Evolutionary conservation across 1,139 yeast species (phyloP), one percentile per base, ranked within the genome.

Genomic region (Maudiozyma humilis): DNA sequence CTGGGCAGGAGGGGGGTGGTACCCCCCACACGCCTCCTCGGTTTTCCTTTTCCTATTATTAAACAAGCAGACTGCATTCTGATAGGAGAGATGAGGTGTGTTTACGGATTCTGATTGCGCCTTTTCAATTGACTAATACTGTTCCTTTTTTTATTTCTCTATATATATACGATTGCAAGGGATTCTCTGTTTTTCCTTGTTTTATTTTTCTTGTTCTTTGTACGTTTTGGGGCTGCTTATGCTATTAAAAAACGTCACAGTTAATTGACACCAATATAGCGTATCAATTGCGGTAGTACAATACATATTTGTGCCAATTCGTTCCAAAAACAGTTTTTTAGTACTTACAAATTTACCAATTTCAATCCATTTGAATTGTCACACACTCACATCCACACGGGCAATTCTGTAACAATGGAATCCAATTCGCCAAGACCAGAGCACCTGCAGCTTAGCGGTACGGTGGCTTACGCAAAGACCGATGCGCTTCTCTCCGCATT

Each of bases 351-450:
- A n/a, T n/a, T n/a, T n/a, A n/a, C n/a, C n/a, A n/a, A n/a, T n/a
- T n/a, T n/a, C n/a, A n/a, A n/a, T n/a, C n/a, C n/a, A n/a, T n/a
- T n/a, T n/a, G n/a, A n/a, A n/a, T n/a, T n/a, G n/a, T n/a, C n/a
- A n/a, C n/a, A n/a, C n/a, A n/a, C n/a, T n/a, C n/a, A n/a, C n/a
- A n/a, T n/a, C n/a, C n/a, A n/a, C n/a, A n/a, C n/a, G n/a, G n/a
- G n/a, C n/a, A n/a, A n/a, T n/a, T n/a, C n/a, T n/a, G n/a, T n/a
- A 1, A 36, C 6, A 10, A 47, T 47, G 50, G 47, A 44, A 31
- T 31, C 43, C 18, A 41, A 41, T 35, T 47, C 50, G 10, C 53
- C 53, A 16, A 44, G 41, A 38, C 47, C 53, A 33, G 51, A 50
- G 43, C 46, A 47, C 30, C 38, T 44, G 6, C 49, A 47, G 42